Conservation (phyloP, 345 rosid species). For the Lagerstroemia speciosa region DNA sequence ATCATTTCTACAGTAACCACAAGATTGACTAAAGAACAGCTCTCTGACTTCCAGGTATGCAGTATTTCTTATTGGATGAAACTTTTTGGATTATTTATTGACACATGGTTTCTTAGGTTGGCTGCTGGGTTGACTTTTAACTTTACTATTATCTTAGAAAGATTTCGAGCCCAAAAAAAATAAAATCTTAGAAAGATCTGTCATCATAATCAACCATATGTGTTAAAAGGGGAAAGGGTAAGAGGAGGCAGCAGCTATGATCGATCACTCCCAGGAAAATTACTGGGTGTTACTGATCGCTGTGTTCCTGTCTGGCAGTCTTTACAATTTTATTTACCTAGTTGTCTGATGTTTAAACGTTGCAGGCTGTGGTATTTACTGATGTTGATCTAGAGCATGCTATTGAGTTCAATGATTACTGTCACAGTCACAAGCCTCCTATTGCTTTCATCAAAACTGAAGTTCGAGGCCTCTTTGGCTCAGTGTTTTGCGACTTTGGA, state of each 20-base stretch:
- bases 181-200: background rate
- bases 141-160: background rate
- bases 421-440: conserved; percentile 82
- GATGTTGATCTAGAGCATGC: conserved; percentile 70
- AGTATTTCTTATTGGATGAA: background rate
- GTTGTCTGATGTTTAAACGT: conserved; percentile 11
- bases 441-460: conserved; percentile 85
- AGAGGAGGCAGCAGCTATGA: background rate
- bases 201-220: background rate
- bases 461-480: conserved; percentile 95
- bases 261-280: background rate
- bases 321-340: background rate
- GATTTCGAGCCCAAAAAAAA: too few relatives aligned
- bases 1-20: conserved; percentile 57
- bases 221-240: background rate
- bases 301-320: background rate
- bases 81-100: background rate
- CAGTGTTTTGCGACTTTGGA: conserved; percentile 94
- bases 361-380: conserved; percentile 89
- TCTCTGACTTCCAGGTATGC: conserved; percentile 76
- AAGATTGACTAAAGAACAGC: conserved; percentile 60
- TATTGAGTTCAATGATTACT: conserved; percentile 69
- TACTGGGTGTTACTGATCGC: background rate
- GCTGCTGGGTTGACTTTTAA: background rate
- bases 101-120: background rate